Percentiles rank a stretch among this genome's conserved stretches.
phyloP scores from a whole-genome alignment of 495 filamentous ascomycete genomes.

The Penicillium bovifimosum region DNA sequence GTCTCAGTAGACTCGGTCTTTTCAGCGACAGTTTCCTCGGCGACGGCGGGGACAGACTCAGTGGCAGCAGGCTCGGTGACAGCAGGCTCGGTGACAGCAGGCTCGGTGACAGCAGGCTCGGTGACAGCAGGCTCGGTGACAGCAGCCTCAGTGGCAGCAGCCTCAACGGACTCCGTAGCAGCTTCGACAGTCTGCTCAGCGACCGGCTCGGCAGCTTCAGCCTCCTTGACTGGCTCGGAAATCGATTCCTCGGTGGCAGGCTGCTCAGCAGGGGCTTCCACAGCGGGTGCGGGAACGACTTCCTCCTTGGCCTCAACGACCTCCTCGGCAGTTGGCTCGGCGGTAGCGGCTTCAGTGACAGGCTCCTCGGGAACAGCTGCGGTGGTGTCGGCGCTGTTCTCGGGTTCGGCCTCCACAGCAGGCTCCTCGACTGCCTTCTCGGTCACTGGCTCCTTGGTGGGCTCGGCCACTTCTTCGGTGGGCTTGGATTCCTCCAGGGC shows the following conservation, averaged over 20 bases:
- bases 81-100: background rate
- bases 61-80: slow-evolving; percentile 1
- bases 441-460: slow-evolving; percentile 7
- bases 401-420: background rate
- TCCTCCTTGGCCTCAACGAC: slow-evolving; percentile 3
- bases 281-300: background rate
- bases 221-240: slow-evolving; percentile 1
- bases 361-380: slow-evolving; percentile 5
- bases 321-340: slow-evolving; percentile 1
- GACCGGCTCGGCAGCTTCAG: background rate
- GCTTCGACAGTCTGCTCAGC: background rate
- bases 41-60: background rate
- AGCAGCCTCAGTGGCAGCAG: background rate
- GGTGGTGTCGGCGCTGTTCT: slow-evolving; percentile 2
- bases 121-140: no score
- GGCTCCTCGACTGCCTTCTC: slow-evolving; percentile 9
- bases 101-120: background rate
- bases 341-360: background rate
- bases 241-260: slow-evolving; percentile 1
- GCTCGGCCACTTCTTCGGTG: slow-evolving; percentile 5
- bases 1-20: background rate
- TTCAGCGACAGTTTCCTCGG: background rate
- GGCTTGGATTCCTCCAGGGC: background rate
- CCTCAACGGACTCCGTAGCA: background rate
- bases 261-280: slow-evolving; percentile 6